Evolutionary conservation across 2,329 filamentous ascomycete species (phyloP), one percentile per base, ranked within the genome.

Genomic region (Colletotrichum costaricense): DNA sequence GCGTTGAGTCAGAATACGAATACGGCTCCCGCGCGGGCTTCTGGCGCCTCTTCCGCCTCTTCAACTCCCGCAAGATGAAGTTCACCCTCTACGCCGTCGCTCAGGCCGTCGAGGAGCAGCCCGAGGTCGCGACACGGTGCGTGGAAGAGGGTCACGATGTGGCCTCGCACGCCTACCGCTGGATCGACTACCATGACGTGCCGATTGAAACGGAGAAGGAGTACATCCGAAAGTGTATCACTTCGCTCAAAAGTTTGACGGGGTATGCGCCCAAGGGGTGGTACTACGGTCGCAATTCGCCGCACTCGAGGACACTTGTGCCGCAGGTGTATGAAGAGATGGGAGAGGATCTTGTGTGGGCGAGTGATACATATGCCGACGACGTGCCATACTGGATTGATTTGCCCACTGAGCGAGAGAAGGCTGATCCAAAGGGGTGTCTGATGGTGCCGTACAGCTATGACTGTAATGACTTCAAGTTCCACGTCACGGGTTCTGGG

Each of bases 331-430:
- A 86, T 78, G 84, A 87, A 73, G 88, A 89, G 78, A 85, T 89
- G 82, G 85, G 86, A 4, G 84, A 86, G 63, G 82, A 84, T 68
- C 82, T 90, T 0, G 77, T 88, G 0, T 90, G 86, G 83, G 82
- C 83, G 26, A 82, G 81, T 19, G 88, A 90, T 74, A 84, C 82
- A 0, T 90, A 89, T 72, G 86, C 87, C 16, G 88, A 90, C 70
- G 88, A 90, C 70, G 80, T 89, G 6, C 88, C 88, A 0, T 89
- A 89, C 78, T 89, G 87, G 88, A 81, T 86, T 5, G 88, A 89
- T 76, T 78, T 89, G 2, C 87, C 87, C 0, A 80, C 83, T 35
- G 88, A 90, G 78, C 80, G 83, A 7, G 78, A 82, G 11, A 80
- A 78, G 16, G 74, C 78, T 0, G 78, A 80, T 19, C 79, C 84